phyloP scores from a whole-genome alignment of 2,329 filamentous ascomycete species.

The Hypoxylon sp. region DNA sequence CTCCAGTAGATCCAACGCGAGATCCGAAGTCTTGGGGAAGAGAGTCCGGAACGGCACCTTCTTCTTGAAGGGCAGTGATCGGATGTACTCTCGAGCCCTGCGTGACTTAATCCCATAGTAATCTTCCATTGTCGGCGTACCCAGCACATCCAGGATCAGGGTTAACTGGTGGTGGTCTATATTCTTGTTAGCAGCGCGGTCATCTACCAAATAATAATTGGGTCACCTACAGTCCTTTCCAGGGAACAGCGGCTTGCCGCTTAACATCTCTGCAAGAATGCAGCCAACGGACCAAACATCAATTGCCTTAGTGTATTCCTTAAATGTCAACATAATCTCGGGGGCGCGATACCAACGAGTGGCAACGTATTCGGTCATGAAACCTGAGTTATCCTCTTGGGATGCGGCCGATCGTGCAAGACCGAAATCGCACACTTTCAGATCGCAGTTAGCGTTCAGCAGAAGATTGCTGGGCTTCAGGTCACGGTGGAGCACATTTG shows the following conservation, averaged over 20 bases:
- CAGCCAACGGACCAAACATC: conserved; percentile 99
- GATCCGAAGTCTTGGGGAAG: conserved; percentile 99
- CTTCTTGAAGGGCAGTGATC: conserved; percentile 98
- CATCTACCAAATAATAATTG: neutral
- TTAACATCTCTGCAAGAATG: conserved; percentile 98
- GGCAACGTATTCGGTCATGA: conserved; percentile 99
- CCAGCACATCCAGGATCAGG: conserved; percentile 95
- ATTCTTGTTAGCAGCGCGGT: conserved; percentile 37
- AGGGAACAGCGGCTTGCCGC: conserved; percentile 96
- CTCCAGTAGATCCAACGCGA: conserved; percentile 93
- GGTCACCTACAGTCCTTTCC: conserved; percentile 91
- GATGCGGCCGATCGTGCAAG: conserved; percentile 95
- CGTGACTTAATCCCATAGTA: conserved; percentile 99
- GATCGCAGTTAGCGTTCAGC: conserved; percentile 97
- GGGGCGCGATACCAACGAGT: conserved; percentile 99
- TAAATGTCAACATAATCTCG: conserved; percentile 99
- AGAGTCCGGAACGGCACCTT: conserved; percentile 98
- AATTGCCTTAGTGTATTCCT: conserved; percentile 99
- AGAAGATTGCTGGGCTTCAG: conserved; percentile 97
- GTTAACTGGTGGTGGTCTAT: conserved; percentile 97
- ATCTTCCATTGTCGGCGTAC: conserved; percentile 99
- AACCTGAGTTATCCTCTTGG: conserved; percentile 99
- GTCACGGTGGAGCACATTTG: conserved; percentile 97
- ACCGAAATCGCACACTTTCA: conserved; percentile 99
- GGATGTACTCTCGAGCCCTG: conserved; percentile 96